A percentile compares a stretch with the other conserved stretches of the same genome.
Evolutionary conservation across 2,329 filamentous ascomycete genomes (phyloP).

Genomic region (Setomelanomma holmii): DNA sequence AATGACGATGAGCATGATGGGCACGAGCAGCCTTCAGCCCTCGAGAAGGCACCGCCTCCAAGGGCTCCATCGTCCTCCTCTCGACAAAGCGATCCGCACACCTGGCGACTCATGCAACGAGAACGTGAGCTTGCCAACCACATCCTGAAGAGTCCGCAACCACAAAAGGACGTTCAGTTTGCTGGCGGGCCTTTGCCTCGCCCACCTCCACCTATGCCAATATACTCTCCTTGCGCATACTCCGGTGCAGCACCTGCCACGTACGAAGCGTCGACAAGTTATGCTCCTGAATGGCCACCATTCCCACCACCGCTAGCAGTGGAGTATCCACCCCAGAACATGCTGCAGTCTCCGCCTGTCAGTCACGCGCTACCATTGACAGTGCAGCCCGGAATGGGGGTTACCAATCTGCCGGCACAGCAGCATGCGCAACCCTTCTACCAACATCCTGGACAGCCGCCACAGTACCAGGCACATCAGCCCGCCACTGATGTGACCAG

Average conservation of each 20-base stretch:
- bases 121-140: conserved; percentile 45
- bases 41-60: conserved; percentile 27
- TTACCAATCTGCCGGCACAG: conserved; percentile 18
- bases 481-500: conserved; percentile 29
- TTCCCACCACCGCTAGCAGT: conserved; percentile 34
- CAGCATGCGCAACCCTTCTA: conserved; percentile 25
- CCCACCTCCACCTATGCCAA: conserved; percentile 31
- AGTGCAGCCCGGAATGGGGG: conserved; percentile 28
- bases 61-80: conserved; percentile 30
- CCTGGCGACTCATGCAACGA: conserved; percentile 36
- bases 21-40: conserved; percentile 18
- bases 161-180: conserved; percentile 41
- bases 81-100: conserved; percentile 33
- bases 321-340: conserved; percentile 27
- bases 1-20: conserved; percentile 11
- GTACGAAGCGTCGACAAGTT: conserved; percentile 24
- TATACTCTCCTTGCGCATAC: conserved; percentile 36
- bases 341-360: conserved; percentile 23
- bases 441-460: conserved; percentile 31
- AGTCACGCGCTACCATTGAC: conserved; percentile 31
- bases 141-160: conserved; percentile 45
- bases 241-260: conserved; percentile 33
- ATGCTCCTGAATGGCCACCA: conserved; percentile 32
- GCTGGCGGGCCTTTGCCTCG: conserved; percentile 32
- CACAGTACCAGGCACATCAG: conserved; percentile 34